These are phyloP conservation scores for Pseudopediastrum boryanum DNA, from an alignment of 139 green algal species.

Conservation along the genomic window DNA sequence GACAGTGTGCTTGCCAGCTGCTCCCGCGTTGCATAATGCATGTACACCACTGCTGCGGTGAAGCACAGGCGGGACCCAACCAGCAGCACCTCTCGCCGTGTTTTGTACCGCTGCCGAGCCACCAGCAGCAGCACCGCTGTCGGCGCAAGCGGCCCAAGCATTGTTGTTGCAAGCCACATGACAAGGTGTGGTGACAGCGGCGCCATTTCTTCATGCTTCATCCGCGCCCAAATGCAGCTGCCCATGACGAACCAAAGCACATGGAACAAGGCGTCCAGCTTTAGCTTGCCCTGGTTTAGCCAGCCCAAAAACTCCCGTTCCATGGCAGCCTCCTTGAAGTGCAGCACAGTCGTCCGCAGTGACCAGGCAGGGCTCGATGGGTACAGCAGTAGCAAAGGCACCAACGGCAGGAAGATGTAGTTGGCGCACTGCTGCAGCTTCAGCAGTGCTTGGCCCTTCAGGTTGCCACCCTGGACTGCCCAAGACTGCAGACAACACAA, in stretches of 20 bases:
- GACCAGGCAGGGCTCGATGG: background rate
- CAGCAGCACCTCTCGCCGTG: constrained; percentile 20
- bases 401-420: background rate
- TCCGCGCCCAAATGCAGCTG: constrained; percentile 11
- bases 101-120: background rate
- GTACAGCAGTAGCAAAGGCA: background rate
- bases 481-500: background rate
- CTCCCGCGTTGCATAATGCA: background rate
- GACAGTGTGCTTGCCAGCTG: background rate
- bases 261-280: constrained; percentile 20
- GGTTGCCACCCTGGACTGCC: background rate
- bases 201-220: background rate
- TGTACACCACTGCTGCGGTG: background rate
- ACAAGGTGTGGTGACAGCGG: background rate
- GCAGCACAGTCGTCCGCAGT: constrained; percentile 16
- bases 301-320: constrained; percentile 13
- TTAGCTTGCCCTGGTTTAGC: constrained; percentile 26
- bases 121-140: constrained; percentile 8
- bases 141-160: background rate
- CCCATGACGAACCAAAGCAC: constrained; percentile 10
- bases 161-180: background rate
- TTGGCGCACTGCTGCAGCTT: background rate
- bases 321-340: constrained; percentile 1
- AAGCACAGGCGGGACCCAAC: background rate
- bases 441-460: background rate